Evolutionary conservation across 1,284 basidiomycete species (phyloP).

Genomic region (Microbotryum scabiosae): DNA sequence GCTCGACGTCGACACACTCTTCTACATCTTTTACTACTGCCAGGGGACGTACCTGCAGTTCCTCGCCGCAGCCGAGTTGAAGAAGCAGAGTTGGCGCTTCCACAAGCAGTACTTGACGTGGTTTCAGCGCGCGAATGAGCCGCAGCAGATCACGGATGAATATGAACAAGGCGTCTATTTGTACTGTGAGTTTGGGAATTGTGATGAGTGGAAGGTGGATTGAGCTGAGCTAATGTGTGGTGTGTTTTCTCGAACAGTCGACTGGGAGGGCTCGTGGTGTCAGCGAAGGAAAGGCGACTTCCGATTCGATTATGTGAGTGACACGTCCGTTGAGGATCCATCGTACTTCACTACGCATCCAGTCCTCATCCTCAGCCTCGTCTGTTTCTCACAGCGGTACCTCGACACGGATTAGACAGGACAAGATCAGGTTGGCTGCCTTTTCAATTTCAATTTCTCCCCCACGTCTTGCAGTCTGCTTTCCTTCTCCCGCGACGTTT

Average conservation of each 20-base stretch:
- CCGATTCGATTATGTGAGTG: conserved; percentile 55
- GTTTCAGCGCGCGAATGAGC: conserved; percentile 98
- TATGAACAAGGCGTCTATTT: conserved; percentile 87
- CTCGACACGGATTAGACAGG: no score
- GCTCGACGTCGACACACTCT: conserved; percentile 93
- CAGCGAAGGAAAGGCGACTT: conserved; percentile 98
- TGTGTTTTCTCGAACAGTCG: not conserved
- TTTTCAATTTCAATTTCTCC: no score
- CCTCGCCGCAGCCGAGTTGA: conserved; percentile 92
- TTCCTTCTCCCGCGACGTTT: no score
- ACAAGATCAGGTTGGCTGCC: no score
- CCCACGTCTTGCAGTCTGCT: no score
- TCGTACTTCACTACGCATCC: no score
- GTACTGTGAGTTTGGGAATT: conserved; percentile 21
- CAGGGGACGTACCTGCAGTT: conserved; percentile 41
- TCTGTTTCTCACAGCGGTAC: no score
- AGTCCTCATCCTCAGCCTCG: no score
- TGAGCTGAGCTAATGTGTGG: not conserved
- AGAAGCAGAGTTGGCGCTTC: conserved; percentile 97
- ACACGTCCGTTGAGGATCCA: no score
- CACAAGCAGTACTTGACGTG: conserved; percentile 99
- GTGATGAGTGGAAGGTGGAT: not conserved
- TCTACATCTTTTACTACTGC: conserved; percentile 98
- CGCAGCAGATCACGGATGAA: conserved; percentile 98
- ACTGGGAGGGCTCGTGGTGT: conserved; percentile 57